These are phyloP conservation scores for Eruca vesicaria DNA, from an alignment of 441 rosid species.

Conservation along the genomic window DNA sequence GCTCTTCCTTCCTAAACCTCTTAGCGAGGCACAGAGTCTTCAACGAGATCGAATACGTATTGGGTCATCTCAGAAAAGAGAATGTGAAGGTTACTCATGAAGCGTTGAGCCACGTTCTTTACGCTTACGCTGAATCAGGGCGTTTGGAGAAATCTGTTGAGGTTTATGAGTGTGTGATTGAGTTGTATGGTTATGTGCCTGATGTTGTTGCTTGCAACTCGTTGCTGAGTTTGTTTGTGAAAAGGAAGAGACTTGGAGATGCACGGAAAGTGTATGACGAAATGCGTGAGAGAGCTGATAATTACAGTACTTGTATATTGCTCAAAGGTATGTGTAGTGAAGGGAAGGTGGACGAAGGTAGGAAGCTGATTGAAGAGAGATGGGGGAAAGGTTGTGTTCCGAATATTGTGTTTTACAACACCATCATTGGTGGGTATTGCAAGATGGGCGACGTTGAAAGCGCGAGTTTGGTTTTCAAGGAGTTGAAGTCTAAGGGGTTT, in stretches of 20 bases:
- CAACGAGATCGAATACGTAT: constrained; percentile 44
- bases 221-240: constrained; percentile 49
- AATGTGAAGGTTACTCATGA: constrained; percentile 54
- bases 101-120: constrained; percentile 55
- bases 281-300: constrained; percentile 62
- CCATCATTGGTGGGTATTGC: constrained; percentile 70
- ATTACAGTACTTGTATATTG: constrained; percentile 69
- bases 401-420: constrained; percentile 73
- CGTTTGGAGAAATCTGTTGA: constrained; percentile 52
- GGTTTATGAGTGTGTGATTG: constrained; percentile 41
- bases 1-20: constrained; percentile 76
- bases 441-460: constrained; percentile 47
- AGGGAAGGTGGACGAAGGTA: constrained; percentile 67
- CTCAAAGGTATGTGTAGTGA: constrained; percentile 66
- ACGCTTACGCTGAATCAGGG: constrained; percentile 57
- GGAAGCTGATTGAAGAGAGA: constrained; percentile 56
- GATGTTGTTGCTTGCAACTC: constrained; percentile 67
- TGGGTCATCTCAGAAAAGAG: constrained; percentile 45
- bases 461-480: constrained; percentile 53
- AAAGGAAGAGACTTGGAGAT: constrained; percentile 33
- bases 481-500: constrained; percentile 69
- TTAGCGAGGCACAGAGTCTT: constrained; percentile 56
- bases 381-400: constrained; percentile 88
- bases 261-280: constrained; percentile 64
- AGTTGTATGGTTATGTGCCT: constrained; percentile 41